Percentiles rank a stretch among this genome's conserved stretches.
Conservation (phyloP, 257 asterid species). For the Lycium barbarum region DNA sequence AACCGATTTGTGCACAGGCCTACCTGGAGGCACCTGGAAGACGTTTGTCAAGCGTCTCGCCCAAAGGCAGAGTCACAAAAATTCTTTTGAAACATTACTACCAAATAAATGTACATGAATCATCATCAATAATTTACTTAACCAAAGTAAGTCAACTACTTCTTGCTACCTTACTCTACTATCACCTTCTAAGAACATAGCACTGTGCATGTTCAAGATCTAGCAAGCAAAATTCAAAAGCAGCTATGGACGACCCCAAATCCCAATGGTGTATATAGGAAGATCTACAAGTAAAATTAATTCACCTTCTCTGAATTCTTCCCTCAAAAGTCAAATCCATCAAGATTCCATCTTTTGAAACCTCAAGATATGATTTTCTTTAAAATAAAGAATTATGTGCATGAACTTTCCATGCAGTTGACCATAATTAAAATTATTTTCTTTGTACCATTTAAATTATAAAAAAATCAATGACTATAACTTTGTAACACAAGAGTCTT, state of each 20-base stretch:
- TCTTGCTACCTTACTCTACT: conserved; percentile 11
- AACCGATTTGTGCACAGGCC: too few relatives aligned
- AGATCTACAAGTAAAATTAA: neutral
- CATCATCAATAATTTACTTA: neutral
- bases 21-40: neutral
- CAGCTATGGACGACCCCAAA: too few relatives aligned
- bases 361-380: neutral
- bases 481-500: neutral
- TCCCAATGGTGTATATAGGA: too few relatives aligned
- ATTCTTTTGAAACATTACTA: neutral
- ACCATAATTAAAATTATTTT: neutral
- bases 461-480: neutral
- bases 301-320: neutral
- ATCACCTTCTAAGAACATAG: neutral
- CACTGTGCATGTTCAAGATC: neutral
- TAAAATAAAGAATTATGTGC: neutral
- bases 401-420: neutral
- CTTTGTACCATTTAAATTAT: neutral
- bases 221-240: too few relatives aligned
- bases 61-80: neutral
- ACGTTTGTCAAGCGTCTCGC: neutral
- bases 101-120: neutral
- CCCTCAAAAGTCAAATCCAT: neutral
- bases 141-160: neutral
- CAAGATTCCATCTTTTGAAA: neutral